Conservation (phyloP, 1,284 basidiomycete species). For the Abortiporus biennis region DNA sequence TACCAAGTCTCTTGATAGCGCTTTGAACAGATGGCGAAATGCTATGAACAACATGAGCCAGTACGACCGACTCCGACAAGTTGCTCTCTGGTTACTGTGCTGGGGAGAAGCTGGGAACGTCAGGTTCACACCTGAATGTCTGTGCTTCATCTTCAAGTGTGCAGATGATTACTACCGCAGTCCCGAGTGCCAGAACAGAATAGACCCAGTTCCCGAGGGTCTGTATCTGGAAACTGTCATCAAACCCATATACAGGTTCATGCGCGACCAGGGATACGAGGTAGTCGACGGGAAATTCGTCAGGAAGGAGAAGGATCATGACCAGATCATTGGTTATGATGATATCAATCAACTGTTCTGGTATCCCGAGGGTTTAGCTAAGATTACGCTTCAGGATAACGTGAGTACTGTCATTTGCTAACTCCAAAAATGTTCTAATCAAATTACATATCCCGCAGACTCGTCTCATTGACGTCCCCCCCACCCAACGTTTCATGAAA, state of each 20-base stretch:
- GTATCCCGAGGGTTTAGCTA: slow-evolving; percentile 97
- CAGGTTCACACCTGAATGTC: slow-evolving; percentile 92
- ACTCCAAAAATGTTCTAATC: slow-evolving; percentile 3
- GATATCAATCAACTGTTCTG: slow-evolving; percentile 99
- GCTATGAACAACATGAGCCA: slow-evolving; percentile 99
- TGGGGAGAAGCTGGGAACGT: slow-evolving; percentile 99
- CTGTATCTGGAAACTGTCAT: slow-evolving; percentile 90
- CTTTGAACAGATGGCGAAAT: slow-evolving; percentile 90
- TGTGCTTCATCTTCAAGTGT: slow-evolving; percentile 99
- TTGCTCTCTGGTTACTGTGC: slow-evolving; percentile 92
- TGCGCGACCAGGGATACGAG: slow-evolving; percentile 97
- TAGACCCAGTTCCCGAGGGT: slow-evolving; percentile 94
- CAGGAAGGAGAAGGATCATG: slow-evolving; percentile 90
- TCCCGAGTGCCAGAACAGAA: slow-evolving; percentile 93
- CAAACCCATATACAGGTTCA: slow-evolving; percentile 93
- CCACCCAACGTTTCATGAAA: slow-evolving; percentile 88
- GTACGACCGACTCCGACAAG: slow-evolving; percentile 94
- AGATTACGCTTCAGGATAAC: slow-evolving; percentile 86
- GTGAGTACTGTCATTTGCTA: slow-evolving; percentile 35
- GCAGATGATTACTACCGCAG: slow-evolving; percentile 99
- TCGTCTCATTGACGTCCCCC: slow-evolving; percentile 84
- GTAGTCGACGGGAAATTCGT: slow-evolving; percentile 95
- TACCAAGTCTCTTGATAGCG: slow-evolving; percentile 88
- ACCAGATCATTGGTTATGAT: slow-evolving; percentile 96
- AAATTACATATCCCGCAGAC: slow-evolving; percentile 45